Conservation (phyloP, 306 rosid species). For the Cucurbita argyrosperma region DNA sequence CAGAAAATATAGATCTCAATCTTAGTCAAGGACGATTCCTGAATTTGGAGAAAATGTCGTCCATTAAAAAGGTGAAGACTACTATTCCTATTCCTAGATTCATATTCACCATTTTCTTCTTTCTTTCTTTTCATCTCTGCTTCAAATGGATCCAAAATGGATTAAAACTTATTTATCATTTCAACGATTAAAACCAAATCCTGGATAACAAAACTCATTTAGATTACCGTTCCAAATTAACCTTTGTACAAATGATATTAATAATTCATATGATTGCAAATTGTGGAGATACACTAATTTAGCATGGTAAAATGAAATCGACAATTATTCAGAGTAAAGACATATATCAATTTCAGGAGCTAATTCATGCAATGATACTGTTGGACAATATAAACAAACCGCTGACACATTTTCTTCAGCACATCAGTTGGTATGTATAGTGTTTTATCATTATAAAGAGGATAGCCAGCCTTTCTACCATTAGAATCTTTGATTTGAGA, state of each 20-base stretch:
- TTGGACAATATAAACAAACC: conserved; percentile 38
- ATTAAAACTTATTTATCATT: neutral
- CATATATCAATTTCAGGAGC: neutral
- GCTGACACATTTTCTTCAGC: conserved; percentile 73
- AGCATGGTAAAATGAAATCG: neutral
- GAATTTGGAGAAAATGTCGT: neutral
- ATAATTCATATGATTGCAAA: neutral
- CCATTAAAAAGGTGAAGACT: neutral
- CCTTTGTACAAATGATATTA: neutral
- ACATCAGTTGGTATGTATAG: conserved; percentile 71
- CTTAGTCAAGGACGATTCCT: neutral
- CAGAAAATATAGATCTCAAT: neutral
- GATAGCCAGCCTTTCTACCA: conserved; percentile 50
- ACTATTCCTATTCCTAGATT: neutral
- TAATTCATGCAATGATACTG: neutral
- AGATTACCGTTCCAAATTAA: neutral
- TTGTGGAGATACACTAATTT: neutral
- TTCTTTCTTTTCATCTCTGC: neutral
- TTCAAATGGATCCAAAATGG: neutral
- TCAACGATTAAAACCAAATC: neutral
- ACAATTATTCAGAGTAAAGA: neutral
- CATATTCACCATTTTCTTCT: neutral
- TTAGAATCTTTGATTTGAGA: conserved; percentile 65
- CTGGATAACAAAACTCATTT: neutral
- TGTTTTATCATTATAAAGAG: conserved; percentile 53